Evolutionary conservation across 139 green algal genomes (phyloP), one percentile per base, ranked within the genome.

Genomic region (Asterochloris sp.): DNA sequence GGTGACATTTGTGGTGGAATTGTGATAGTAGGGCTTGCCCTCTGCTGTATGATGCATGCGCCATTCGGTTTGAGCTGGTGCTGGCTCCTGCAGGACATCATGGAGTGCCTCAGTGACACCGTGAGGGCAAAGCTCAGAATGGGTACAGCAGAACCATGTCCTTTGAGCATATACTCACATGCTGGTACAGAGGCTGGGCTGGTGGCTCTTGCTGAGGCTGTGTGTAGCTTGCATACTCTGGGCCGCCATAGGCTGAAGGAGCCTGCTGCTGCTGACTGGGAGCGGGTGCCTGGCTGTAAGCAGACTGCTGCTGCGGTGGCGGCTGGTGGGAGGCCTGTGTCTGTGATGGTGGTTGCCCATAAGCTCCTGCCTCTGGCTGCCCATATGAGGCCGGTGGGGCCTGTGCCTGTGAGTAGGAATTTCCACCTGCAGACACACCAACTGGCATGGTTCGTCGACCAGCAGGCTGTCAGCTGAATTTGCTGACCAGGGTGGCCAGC

Each of bases 11-110:
- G 91, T 95, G 9, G 24, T 28, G 0, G 82, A 29, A 80, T 96
- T 94, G 89, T 93, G 90, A 76, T 94, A 98, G 87, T 97, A 98
- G 0, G 91, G 82, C 60, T 85, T 83, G 1, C 94, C 94, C 16
- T 97, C 94, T 6, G 89, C 80, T 26, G 94, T 94, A 79, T 94
- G 91, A 80, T 92, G 91, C 63, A 93, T 86, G 82, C 96, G 89
- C 94, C 94, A 98, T 14, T 78, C 61, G 16, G 38, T 63, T 62
- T 82, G 74, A 38, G 38, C 19, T 74, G n/a, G 54, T 74, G 23
- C 74, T 62, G 79, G 29, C 26, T 64, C 73, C 71, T 86, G 82
- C 63, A 61, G 61, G 12, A 82, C n/a, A 54, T 11, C 13, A 27
- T 10, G 73, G 16, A 1, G 16, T 73, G n/a, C 12, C 14, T 69